Conservation (phyloP, 805 yeast genomes). For the Jamesozyma hellenica region DNA sequence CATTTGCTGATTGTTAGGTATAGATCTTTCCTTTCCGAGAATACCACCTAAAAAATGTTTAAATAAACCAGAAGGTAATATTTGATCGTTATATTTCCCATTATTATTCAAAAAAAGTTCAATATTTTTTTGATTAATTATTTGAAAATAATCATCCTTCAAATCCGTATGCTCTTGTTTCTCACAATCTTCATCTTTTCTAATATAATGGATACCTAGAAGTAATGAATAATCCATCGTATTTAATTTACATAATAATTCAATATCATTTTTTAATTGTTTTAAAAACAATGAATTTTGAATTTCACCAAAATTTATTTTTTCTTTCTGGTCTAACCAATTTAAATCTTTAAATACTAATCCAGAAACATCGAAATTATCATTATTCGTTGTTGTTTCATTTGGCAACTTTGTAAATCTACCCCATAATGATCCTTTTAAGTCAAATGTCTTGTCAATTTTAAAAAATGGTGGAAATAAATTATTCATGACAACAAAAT, state of each 20-base stretch:
- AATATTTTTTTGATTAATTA: neutral
- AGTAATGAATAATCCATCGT: constrained; percentile 93
- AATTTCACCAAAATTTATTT: constrained; percentile 31
- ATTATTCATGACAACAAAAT: constrained; percentile 93
- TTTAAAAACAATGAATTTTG: constrained; percentile 36
- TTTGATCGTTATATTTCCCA: neutral
- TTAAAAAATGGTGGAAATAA: constrained; percentile 89
- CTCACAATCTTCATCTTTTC: constrained; percentile 38
- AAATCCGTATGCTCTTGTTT: constrained; percentile 11
- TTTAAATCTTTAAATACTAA: constrained; percentile 75
- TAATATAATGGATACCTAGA: constrained; percentile 73
- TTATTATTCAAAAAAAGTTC: constrained; percentile 6
- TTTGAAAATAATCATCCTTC: constrained; percentile 4
- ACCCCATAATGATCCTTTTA: constrained; percentile 89
- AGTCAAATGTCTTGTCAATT: constrained; percentile 75
- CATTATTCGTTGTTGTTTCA: constrained; percentile 16
- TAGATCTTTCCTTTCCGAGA: constrained; percentile 45
- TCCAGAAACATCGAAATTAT: constrained; percentile 3
- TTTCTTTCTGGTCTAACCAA: constrained; percentile 61
- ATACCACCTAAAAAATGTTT: constrained; percentile 78
- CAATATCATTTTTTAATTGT: constrained; percentile 68
- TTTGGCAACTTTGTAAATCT: constrained; percentile 40
- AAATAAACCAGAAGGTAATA: constrained; percentile 27
- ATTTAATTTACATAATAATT: constrained; percentile 58
- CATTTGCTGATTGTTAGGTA: constrained; percentile 43